Evolutionary conservation across 768 basidiomycete genomes (phyloP), one percentile per base, ranked within the genome.

Genomic region (Boletus insuetus): DNA sequence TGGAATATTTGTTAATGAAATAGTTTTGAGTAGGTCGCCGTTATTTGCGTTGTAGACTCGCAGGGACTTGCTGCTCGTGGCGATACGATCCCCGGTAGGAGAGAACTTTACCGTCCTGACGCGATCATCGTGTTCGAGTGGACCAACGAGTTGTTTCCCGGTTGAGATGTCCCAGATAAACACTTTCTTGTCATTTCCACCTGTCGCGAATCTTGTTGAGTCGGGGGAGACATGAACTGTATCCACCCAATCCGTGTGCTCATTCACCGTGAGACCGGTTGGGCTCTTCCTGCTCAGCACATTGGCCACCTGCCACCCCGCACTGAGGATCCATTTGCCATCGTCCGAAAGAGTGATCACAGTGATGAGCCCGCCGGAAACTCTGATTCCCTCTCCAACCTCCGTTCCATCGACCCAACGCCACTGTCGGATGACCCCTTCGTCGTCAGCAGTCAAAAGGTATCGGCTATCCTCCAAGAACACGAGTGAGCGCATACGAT

Each of bases 91-190:
- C 11, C 51, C 54, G 22, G 47, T 38, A 0, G 58, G 54, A 26
- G 58, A 59, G 35, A 59, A 59, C 19, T 41, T 40, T 20, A 59
- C 55, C 1, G 55, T 31, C 13, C 26, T 44, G 24, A 54, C 49
- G 17, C 14, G 38, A 29, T 16, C 37, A 3, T 49, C 29, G 19
- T 55, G 53, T 19, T 31, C 11, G 7, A 58, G 49, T 26, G 58
- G 54, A 6, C 58, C 58, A 16, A 51, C 37, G 4, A 58, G 41
- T n/a, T 54, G 34, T 44, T 32, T 20, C 6, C 57, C 57, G 0
- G 53, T 58, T 17, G n/a, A 26, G 8, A 56, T 41, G 34, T 44
- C 38, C 49, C 54, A 58, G 42, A 58, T 26, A n/a, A 55, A 44
- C 6, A 26, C 54, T 12, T 1, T 29, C n/a, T 16, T 43, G 16